Evolutionary conservation across 2,329 filamentous ascomycete species (phyloP), one percentile per base, ranked within the genome.

Genomic region (Colletotrichum sp.): DNA sequence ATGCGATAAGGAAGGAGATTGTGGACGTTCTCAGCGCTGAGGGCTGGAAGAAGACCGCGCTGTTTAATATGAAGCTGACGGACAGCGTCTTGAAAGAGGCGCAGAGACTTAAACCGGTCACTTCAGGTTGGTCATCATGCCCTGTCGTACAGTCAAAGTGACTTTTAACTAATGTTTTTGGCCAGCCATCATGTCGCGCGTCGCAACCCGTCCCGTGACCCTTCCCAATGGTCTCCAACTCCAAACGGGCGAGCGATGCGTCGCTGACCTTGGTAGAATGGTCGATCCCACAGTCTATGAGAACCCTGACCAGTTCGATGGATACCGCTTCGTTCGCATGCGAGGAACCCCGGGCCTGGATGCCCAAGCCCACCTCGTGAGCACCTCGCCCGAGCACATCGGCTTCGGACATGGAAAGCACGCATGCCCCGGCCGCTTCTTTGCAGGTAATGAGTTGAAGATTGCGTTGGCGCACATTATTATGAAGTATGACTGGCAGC

Each of bases 401-500:
- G 83, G 83, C 26, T 86, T 86, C 74, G 85, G 85, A 1, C 82
- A 84, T 2, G 85, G 84, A 5, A 80, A 81, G 28, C 83, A 86
- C 75, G 84, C 85, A 3, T 86, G 85, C 71, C 85, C 85, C 0
- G 87, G 87, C 1, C 82, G 86, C 1, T 88, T 88, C 84, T 88
- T 88, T 75, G 87, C 86, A 16, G 80, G 81, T 18, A 84, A 86
- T 75, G 85, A 88, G 81, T 84, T 88, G 80, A 88, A 88, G 59
- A 63, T 77, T 16, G 75, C 75, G 32, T 44, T 77, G 36, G 64
- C 63, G 26, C 75, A 75, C n/a, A 26, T 77, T 8, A 12, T 75
- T 7, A 72, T 77, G 57, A 75, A 77, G 24, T 77, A 68, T 7
- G 70, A 75, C 32, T 75, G 69, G 70, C 34, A 67, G 36, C 57